These are phyloP conservation scores for Eucalyptus marginata DNA, from an alignment of 345 rosid genomes.

Conservation along the genomic window DNA sequence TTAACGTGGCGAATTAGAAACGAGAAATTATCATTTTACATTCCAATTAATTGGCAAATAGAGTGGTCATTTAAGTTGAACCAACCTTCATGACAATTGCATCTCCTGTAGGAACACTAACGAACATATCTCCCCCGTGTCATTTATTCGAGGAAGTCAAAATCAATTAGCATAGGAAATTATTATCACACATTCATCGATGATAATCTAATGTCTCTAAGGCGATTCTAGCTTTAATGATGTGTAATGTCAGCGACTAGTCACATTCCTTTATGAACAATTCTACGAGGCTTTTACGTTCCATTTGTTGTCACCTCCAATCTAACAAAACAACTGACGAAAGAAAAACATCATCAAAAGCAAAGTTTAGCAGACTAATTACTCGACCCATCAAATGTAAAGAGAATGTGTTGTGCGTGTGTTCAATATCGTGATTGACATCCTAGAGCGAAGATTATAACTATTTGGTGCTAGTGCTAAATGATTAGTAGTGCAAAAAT, in stretches of 20 bases:
- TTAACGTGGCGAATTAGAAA: no score
- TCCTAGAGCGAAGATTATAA: not conserved
- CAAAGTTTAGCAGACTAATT: not conserved
- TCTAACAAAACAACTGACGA: not conserved
- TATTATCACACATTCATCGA: not conserved
- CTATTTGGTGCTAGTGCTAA: not conserved
- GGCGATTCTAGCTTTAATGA: not conserved
- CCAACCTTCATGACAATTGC: slow-evolving; percentile 6
- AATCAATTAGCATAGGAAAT: not conserved
- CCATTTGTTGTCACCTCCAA: not conserved
- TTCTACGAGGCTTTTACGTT: not conserved
- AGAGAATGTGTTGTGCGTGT: not conserved
- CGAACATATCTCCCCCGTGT: not conserved
- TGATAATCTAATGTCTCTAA: not conserved
- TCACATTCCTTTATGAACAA: not conserved
- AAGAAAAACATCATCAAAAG: not conserved
- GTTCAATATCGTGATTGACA: not conserved
- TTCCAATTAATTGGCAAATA: not conserved
- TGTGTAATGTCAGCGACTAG: not conserved
- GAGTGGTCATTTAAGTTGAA: not conserved
- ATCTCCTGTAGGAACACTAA: not conserved
- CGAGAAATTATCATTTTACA: not conserved
- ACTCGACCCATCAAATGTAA: not conserved
- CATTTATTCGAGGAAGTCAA: not conserved
- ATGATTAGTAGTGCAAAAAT: not conserved